Evolutionary conservation across 768 basidiomycete species (phyloP).

Genomic region (Stropharia rugosoannulata): DNA sequence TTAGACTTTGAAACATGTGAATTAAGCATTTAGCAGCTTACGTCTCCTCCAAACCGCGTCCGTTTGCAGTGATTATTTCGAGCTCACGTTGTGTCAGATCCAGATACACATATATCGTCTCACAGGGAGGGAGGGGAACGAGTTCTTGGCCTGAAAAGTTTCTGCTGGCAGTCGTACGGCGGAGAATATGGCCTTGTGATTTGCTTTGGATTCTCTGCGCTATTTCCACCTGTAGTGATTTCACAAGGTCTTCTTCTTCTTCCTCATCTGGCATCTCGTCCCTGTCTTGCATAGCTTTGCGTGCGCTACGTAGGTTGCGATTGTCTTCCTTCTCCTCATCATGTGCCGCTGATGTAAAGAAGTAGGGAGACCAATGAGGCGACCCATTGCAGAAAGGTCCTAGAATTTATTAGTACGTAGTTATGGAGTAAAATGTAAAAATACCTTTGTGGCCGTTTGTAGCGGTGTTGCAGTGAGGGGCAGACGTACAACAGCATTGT

Average conservation of each 20-base stretch:
- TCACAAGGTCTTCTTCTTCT: slow-evolving; percentile 7
- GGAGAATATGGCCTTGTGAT: slow-evolving; percentile 18
- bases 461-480: slow-evolving; percentile 29
- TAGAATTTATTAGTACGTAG: slow-evolving; percentile 1
- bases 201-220: slow-evolving; percentile 13
- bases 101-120: slow-evolving; percentile 4
- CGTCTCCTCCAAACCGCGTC: slow-evolving; percentile 12
- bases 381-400: slow-evolving; percentile 26
- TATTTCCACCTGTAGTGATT: slow-evolving; percentile 5
- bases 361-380: slow-evolving; percentile 25
- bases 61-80: slow-evolving; percentile 13
- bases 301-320: slow-evolving; percentile 8
- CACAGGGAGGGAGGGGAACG: slow-evolving; percentile 13
- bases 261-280: slow-evolving; percentile 1
- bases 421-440: not conserved
- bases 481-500: slow-evolving; percentile 8
- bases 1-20: not conserved
- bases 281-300: slow-evolving; percentile 3
- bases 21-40: slow-evolving; percentile 6
- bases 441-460: slow-evolving; percentile 23
- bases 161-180: slow-evolving; percentile 16
- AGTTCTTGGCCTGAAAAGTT: slow-evolving; percentile 12
- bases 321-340: slow-evolving; percentile 21
- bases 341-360: slow-evolving; percentile 16
- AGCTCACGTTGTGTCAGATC: slow-evolving; percentile 17